Evolutionary conservation across 1,284 basidiomycete species (phyloP).

Genomic region (Neotropicomus parvogracilis): DNA sequence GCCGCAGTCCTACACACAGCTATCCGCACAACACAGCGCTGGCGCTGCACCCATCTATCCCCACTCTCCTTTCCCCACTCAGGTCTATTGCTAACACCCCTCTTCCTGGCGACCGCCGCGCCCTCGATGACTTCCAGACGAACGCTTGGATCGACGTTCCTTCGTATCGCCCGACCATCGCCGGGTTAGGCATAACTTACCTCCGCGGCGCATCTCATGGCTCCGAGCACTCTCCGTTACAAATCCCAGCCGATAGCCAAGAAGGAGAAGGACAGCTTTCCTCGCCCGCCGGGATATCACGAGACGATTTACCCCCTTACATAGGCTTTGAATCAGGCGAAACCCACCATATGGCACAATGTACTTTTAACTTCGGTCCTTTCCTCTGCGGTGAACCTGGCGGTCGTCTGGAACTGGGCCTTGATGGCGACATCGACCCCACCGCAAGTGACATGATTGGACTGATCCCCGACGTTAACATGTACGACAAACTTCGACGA

Average conservation of each 20-base stretch:
- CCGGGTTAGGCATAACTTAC: constrained; percentile 33
- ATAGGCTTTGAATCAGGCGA: neutral
- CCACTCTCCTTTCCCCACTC: constrained; percentile 33
- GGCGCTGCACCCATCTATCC: constrained; percentile 29
- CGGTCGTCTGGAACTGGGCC: neutral
- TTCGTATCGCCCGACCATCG: constrained; percentile 16
- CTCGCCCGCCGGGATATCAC: neutral
- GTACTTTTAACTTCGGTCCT: neutral
- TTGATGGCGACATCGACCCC: constrained; percentile 16
- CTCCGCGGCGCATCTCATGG: constrained; percentile 2
- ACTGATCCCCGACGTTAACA: constrained; percentile 45
- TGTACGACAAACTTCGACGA: constrained; percentile 34
- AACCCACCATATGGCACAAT: neutral
- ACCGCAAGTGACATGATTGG: constrained; percentile 25
- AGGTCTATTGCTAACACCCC: constrained; percentile 12
- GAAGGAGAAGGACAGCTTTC: neutral
- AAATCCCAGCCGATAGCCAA: constrained; percentile 13
- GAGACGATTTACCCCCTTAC: neutral
- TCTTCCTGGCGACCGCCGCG: neutral
- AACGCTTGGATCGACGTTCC: constrained; percentile 27
- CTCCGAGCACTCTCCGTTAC: constrained; percentile 3
- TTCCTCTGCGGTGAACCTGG: neutral
- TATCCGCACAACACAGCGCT: constrained; percentile 28
- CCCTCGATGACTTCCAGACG: constrained; percentile 35
- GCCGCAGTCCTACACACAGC: constrained; percentile 24